A percentile compares a stretch with the other conserved stretches of the same genome.
These are phyloP conservation scores for Bryopsis sp. DNA, from an alignment of 139 green algal species.

Conservation along the genomic window DNA sequence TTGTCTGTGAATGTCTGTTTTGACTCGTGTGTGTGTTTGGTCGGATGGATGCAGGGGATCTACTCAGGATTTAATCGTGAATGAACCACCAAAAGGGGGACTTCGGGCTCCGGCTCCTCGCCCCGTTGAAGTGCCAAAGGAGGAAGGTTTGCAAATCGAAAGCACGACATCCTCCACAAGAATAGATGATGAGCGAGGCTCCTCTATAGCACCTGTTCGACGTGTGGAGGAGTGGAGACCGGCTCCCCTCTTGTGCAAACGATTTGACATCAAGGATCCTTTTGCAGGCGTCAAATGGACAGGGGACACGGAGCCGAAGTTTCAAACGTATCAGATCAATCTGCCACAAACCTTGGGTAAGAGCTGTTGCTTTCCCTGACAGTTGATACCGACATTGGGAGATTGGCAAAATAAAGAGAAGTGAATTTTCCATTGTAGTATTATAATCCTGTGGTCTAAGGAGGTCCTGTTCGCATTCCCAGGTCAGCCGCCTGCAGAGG, in stretches of 20 bases:
- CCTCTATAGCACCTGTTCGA: slow-evolving; percentile 20
- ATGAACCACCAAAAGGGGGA: too few species aligned
- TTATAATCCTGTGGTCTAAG: neutral
- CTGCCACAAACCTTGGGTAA: neutral
- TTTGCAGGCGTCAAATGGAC: slow-evolving; percentile 37
- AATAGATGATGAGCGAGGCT: neutral
- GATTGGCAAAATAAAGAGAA: neutral
- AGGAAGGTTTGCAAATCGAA: too few species aligned
- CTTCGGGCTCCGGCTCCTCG: too few species aligned
- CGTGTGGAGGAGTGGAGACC: slow-evolving; percentile 76
- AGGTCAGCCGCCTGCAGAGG: too few species aligned
- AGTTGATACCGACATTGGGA: neutral
- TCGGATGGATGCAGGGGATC: too few species aligned
- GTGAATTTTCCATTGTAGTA: neutral
- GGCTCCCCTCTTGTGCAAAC: slow-evolving; percentile 79
- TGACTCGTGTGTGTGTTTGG: too few species aligned
- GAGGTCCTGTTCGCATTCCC: neutral
- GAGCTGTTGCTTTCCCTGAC: neutral
- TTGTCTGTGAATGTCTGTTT: too few species aligned
- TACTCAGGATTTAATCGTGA: too few species aligned
- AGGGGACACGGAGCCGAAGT: neutral
- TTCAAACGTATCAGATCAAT: neutral
- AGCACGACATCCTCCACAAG: too few species aligned
- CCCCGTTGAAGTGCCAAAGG: too few species aligned
- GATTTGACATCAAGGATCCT: slow-evolving; percentile 83